phyloP scores from a whole-genome alignment of 371 early-diverging fungal species.

The Mortierella sp. region DNA sequence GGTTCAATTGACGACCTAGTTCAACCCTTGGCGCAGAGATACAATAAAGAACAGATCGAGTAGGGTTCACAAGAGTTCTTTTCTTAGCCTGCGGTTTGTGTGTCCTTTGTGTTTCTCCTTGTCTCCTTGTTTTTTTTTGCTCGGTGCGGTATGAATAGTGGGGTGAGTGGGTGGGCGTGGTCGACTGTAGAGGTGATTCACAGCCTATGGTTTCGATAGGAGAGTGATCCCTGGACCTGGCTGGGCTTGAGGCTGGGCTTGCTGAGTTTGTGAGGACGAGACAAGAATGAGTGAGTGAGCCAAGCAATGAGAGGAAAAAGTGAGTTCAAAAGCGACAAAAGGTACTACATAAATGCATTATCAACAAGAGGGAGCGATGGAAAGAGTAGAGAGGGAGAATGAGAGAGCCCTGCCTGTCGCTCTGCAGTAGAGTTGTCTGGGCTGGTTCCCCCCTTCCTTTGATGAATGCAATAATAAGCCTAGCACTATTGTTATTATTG shows the following conservation, averaged over 20 bases:
- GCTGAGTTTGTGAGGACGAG: background rate
- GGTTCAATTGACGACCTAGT: no score
- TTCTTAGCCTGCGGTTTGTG: background rate
- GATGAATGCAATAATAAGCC: background rate
- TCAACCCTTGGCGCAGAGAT: no score
- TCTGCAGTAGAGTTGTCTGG: background rate
- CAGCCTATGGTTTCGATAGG: no score
- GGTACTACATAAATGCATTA: background rate
- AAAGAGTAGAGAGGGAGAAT: background rate
- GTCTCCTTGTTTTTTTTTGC: background rate
- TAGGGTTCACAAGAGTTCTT: background rate
- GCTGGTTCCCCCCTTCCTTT: background rate
- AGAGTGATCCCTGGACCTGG: background rate
- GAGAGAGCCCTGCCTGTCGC: background rate
- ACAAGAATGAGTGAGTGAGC: background rate
- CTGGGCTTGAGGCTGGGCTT: background rate
- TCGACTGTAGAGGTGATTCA: no score
- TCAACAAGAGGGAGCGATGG: background rate
- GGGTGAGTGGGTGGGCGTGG: no score
- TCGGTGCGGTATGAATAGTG: background rate
- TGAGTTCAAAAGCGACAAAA: background rate
- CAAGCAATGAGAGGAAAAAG: background rate
- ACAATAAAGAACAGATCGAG: no score
- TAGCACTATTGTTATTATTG: no score
- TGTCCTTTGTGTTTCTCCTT: conserved; percentile 1